These are phyloP conservation scores for Endotrypanum monterogeii DNA, from an alignment of 208 protist species.

Conservation along the genomic window DNA sequence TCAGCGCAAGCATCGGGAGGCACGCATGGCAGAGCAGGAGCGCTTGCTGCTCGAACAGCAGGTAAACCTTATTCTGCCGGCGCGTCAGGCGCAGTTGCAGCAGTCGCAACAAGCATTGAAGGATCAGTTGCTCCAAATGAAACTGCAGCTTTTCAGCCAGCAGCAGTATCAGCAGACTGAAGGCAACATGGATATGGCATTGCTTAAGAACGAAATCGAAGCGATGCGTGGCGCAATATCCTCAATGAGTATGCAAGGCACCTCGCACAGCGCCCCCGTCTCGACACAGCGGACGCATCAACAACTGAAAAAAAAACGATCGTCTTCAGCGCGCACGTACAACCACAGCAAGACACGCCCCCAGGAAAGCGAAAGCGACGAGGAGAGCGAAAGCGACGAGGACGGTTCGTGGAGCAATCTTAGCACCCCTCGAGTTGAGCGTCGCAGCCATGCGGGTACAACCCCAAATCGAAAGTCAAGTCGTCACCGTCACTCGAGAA, in stretches of 20 bases:
- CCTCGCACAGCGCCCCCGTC: background rate
- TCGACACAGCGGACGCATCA: slow-evolving; percentile 15
- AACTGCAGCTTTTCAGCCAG: slow-evolving; percentile 40
- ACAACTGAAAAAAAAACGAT: background rate
- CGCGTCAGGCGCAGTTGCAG: slow-evolving; percentile 45
- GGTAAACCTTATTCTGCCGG: slow-evolving; percentile 40
- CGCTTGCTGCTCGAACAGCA: slow-evolving; percentile 48
- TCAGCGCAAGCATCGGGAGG: slow-evolving; percentile 37
- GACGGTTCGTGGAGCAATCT: slow-evolving; percentile 13
- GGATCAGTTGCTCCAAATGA: slow-evolving; percentile 44
- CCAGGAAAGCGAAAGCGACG: slow-evolving; percentile 7
- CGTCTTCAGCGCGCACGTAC: background rate
- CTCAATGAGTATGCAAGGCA: slow-evolving; percentile 17
- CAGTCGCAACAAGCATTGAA: slow-evolving; percentile 45
- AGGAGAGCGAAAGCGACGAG: slow-evolving; percentile 14
- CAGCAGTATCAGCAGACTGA: slow-evolving; percentile 28
- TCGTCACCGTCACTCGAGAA: slow-evolving; percentile 1
- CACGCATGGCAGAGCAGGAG: slow-evolving; percentile 29
- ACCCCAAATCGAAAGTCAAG: background rate
- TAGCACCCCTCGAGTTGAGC: background rate
- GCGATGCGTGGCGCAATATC: slow-evolving; percentile 31
- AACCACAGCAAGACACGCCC: background rate
- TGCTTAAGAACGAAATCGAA: slow-evolving; percentile 42
- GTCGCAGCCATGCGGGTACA: slow-evolving; percentile 9
- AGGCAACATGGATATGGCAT: slow-evolving; percentile 38